phyloP scores from a whole-genome alignment of 1,139 yeast species.

The Candida labiduridarum region DNA sequence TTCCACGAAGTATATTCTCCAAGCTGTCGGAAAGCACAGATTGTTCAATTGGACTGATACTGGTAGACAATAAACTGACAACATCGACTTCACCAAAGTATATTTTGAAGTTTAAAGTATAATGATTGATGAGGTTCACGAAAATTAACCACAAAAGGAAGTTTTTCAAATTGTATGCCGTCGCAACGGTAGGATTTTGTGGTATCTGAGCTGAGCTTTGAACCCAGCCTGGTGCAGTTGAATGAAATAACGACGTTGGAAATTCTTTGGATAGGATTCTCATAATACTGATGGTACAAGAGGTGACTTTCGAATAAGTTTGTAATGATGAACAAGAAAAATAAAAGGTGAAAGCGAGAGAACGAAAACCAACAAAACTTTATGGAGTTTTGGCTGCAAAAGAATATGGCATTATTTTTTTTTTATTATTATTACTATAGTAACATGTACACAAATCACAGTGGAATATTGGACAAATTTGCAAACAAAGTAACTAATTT shows the following conservation, averaged over 20 bases:
- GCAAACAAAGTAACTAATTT: slow-evolving; percentile 46
- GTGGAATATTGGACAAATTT: slow-evolving; percentile 35
- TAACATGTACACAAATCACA: background rate
- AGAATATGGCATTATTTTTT: background rate
- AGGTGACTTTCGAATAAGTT: background rate
- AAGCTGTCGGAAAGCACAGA: slow-evolving; percentile 8
- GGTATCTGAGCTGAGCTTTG: slow-evolving; percentile 5
- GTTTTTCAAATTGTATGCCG: slow-evolving; percentile 9
- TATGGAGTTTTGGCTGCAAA: background rate
- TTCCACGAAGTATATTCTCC: slow-evolving; percentile 19
- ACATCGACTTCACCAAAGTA: slow-evolving; percentile 18
- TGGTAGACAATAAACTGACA: slow-evolving; percentile 15
- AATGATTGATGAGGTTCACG: slow-evolving; percentile 12
- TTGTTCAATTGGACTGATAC: slow-evolving; percentile 4
- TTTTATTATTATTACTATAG: background rate
- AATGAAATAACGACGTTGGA: slow-evolving; percentile 10
- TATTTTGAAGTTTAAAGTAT: slow-evolving; percentile 8
- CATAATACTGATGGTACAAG: background rate
- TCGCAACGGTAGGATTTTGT: background rate
- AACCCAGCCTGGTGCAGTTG: slow-evolving; percentile 10
- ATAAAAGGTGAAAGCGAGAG: background rate
- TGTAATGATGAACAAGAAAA: background rate
- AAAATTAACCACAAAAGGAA: slow-evolving; percentile 13
- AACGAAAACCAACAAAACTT: background rate
- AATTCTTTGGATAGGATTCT: slow-evolving; percentile 10